Conservation (phyloP, 257 asterid genomes). For the Salvia splendens region DNA sequence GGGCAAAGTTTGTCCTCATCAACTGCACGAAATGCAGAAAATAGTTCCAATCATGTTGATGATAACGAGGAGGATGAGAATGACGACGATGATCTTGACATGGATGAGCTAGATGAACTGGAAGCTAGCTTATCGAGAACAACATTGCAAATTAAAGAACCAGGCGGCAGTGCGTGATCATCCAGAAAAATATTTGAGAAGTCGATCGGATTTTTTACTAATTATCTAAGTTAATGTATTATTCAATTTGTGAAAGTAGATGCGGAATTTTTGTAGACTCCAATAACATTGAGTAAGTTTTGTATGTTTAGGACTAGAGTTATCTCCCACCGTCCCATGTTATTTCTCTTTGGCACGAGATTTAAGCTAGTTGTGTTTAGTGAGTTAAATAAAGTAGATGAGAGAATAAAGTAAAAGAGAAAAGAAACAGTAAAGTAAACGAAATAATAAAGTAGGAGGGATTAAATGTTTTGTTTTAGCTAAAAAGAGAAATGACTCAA, state of each 20-base stretch:
- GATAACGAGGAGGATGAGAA: conserved; percentile 28
- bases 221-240: not conserved
- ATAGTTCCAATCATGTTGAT: conserved; percentile 27
- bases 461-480: no score
- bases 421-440: no score
- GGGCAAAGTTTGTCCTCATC: conserved; percentile 73
- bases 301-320: not conserved
- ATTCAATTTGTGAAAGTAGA: conserved; percentile 1
- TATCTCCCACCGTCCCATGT: no score
- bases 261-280: not conserved
- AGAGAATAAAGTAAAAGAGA: no score
- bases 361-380: no score
- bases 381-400: no score
- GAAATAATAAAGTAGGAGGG: no score
- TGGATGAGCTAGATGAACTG: conserved; percentile 84
- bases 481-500: no score
- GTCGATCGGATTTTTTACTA: conserved; percentile 13
- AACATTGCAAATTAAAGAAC: conserved; percentile 64
- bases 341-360: no score
- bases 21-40: conserved; percentile 39
- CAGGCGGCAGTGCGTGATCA: conserved; percentile 35
- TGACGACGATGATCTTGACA: conserved; percentile 70
- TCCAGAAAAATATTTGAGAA: not conserved
- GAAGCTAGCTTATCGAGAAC: conserved; percentile 84
- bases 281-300: not conserved